Percentiles rank a stretch among this genome's conserved stretches.
These are phyloP conservation scores for Artomyces pyxidatus DNA, from an alignment of 768 basidiomycete species.

Conservation along the genomic window DNA sequence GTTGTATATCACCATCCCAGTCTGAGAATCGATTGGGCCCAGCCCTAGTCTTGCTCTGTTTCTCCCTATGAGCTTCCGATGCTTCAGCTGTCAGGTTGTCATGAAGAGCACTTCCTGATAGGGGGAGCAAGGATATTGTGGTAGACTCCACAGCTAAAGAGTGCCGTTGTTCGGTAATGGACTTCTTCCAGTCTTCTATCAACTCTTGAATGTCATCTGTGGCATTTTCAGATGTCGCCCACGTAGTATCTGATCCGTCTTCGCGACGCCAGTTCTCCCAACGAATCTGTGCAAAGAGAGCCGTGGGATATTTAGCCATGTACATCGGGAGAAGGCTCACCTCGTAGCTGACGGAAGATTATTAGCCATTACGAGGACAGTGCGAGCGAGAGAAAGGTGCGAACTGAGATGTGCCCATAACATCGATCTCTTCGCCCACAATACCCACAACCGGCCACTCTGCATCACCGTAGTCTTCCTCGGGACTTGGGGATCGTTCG, in stretches of 20 bases:
- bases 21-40: not conserved
- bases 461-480: not conserved
- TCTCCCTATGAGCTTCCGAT: not conserved
- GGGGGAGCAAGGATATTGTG: no score
- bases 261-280: slow-evolving; percentile 13
- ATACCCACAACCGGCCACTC: slow-evolving; percentile 17
- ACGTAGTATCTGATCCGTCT: slow-evolving; percentile 15
- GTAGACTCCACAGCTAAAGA: no score
- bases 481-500: no score
- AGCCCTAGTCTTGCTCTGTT: not conserved
- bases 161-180: no score
- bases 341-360: slow-evolving; percentile 9
- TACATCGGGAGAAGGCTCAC: slow-evolving; percentile 3
- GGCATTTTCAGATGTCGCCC: slow-evolving; percentile 14
- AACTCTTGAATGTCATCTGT: slow-evolving; percentile 11
- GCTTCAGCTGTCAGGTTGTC: not conserved
- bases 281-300: slow-evolving; percentile 10
- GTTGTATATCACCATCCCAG: not conserved
- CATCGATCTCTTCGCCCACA: slow-evolving; percentile 15
- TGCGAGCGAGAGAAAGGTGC: not conserved
- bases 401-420: slow-evolving; percentile 11
- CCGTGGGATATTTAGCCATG: not conserved
- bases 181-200: not conserved
- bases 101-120: no score
- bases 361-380: not conserved